Evolutionary conservation across 2,329 filamentous ascomycete genomes (phyloP), one percentile per base, ranked within the genome.

Genomic region (Aspergillus sp.): DNA sequence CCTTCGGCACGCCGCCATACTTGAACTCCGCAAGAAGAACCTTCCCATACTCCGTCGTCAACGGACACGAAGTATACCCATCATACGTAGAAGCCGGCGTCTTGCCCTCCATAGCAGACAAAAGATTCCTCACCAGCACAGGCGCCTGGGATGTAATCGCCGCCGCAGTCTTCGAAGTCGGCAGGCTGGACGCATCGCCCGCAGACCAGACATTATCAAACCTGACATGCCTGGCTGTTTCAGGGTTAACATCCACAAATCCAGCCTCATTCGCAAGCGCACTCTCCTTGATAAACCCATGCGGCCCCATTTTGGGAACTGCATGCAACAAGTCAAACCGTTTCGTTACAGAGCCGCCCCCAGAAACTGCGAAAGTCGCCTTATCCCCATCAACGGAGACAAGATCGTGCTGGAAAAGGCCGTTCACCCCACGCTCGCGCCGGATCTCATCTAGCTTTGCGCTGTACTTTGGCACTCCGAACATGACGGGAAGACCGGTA

Each of bases 1-100:
- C 85, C 68, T 87, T 86, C 6, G 85, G 84, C 61, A 77, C 78
- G 9, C 82, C 84, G 2, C 82, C 85, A 59, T 88, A 88, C 73
- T 84, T 86, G 76, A 88, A 88, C 69, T 88, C 85, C 0, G 84
- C 84, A 8, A 88, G 80, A 19, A 88, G 74, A 2, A 88, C 83
- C 73, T 87, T 86, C 57, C 83, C 82, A 60, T 86, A 84, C 63
- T 85, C 78, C 2, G 81, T 84, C 58, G 78, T 45, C 2, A 84
- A 74, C 4, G 82, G 82, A 64, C 82, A 84, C 0, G 81, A 84
- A 3, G 82, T 82, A 70, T 84, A 84, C 2, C 82, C 82, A 59
- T 84, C 81, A 56, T 84, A 84, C 1, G 61, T 63, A 0, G 75
- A 74, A 19, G 80, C 72, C 0, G 73, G 70, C 8, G 75, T 67